Conservation (phyloP, 306 rosid species). For the Cyclanthera cordifolia region DNA sequence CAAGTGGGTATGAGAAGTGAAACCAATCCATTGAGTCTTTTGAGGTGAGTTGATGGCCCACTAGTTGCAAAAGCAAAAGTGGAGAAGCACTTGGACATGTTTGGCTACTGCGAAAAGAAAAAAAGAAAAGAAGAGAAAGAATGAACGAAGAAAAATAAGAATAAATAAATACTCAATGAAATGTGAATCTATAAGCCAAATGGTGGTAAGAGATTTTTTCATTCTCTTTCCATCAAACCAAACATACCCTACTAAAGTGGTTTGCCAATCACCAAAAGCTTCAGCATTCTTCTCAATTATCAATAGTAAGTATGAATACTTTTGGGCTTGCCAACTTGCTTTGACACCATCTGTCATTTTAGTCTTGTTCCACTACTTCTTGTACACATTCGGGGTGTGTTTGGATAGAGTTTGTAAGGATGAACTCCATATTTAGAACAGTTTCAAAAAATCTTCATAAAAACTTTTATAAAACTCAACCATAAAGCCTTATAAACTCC, state of each 20-base stretch:
- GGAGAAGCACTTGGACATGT: conserved; percentile 5
- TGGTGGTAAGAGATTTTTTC: no score
- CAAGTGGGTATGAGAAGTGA: neutral
- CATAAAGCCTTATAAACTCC: no score
- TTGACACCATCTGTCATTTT: neutral
- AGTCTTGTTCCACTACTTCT: neutral
- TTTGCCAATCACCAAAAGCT: conserved; percentile 1
- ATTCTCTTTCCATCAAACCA: no score
- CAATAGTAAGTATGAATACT: neutral
- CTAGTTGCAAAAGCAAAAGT: conserved; percentile 7
- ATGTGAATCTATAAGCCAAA: no score
- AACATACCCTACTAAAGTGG: conserved; percentile 5
- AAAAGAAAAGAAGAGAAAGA: no score
- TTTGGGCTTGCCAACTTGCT: neutral
- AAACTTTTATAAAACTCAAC: no score
- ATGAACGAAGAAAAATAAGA: no score
- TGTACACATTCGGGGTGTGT: neutral
- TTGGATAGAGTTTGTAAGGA: no score
- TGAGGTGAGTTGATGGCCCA: conserved; percentile 9
- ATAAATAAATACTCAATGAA: no score
- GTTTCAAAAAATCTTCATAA: no score
- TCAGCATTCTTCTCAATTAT: neutral
- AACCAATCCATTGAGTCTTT: conserved; percentile 4
- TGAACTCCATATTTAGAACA: no score
- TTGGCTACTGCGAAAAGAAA: no score